Evolutionary conservation across 1,139 yeast genomes (phyloP).

Genomic region (Pichia kudriavzevii): DNA sequence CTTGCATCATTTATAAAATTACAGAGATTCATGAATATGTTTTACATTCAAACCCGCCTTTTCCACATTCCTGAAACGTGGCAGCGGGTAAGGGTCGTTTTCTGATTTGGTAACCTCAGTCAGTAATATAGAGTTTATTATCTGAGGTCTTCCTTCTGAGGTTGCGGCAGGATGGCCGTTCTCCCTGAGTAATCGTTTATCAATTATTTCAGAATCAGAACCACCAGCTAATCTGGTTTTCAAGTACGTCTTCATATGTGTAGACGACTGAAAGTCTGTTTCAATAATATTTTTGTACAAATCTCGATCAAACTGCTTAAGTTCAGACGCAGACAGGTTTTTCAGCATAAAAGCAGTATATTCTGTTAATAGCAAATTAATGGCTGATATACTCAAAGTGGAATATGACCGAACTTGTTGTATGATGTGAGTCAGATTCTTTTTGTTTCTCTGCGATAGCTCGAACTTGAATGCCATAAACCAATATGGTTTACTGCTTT

Average conservation of each 20-base stretch:
- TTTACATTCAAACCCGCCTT: conserved; percentile 29
- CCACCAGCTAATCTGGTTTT: conserved; percentile 24
- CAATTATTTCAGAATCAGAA: conserved; percentile 28
- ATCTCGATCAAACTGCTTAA: conserved; percentile 18
- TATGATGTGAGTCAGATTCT: conserved; percentile 38
- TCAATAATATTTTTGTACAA: conserved; percentile 22
- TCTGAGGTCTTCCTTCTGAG: conserved; percentile 45
- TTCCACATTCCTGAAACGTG: conserved; percentile 56
- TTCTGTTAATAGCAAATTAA: conserved; percentile 36
- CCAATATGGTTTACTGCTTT: conserved; percentile 48
- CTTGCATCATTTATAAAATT: not conserved
- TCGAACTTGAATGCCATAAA: conserved; percentile 47
- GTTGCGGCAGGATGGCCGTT: conserved; percentile 56
- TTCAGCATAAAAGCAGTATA: conserved; percentile 29
- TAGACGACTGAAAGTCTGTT: conserved; percentile 26
- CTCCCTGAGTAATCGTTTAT: conserved; percentile 36
- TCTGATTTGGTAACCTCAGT: not conserved
- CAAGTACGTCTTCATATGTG: conserved; percentile 24
- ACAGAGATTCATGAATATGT: conserved; percentile 19
- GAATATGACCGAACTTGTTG: conserved; percentile 37
- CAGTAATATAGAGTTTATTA: conserved; percentile 37
- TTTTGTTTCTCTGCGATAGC: conserved; percentile 33
- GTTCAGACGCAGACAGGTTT: conserved; percentile 20
- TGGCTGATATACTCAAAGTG: conserved; percentile 38
- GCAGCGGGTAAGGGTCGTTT: conserved; percentile 36